Base-by-base conservation (phyloP, 139 green algal species). In the Gonium pectorale region DNA sequence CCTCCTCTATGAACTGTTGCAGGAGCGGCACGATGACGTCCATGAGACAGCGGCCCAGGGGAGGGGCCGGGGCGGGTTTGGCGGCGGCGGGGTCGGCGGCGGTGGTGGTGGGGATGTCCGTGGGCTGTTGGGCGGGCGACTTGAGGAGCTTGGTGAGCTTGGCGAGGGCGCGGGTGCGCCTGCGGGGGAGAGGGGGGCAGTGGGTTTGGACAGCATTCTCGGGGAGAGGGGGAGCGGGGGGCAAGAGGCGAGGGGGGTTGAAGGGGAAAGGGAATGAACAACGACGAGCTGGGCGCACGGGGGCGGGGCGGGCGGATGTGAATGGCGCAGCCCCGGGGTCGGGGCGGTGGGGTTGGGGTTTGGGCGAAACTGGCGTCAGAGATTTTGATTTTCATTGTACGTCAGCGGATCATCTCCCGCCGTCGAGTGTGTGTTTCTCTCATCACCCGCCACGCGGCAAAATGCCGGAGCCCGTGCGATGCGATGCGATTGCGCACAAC, bases 1-100 rank as follows among this genome's bases (percentile, higher is more conserved):
- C 89, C 72, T 95, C 94, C n/a, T 94, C 52, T 6, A 97, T 89
- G 62, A 91, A 88, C 68, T 93, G 88, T 80, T 94, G 87, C 77
- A 97, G 82, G 80, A 97, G 81, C 1, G 94, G 93, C 49, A 89
- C 88, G 0, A 91, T 81, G n/a, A 97, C 77, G n/a, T 94, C 93
- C 72, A 94, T 63, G 17, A 96, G 73, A 4, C 79, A 78, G 79
- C 87, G 85, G 46, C 63, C 67, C 33, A 73, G 52, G 19, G 56
- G 60, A 0, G 67, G 37, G 19, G 62, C 35, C 13, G 67, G 63
- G 35, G 37, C 3, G 66, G 33, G 63, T 72, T 51, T 24, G 81
- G 52, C 17, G 35, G 37, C 26, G 86, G 33, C 54, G 74, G 41
- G 40, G 71, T 52, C 31, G 79, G 40, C 63, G 75, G 2, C 8